These are phyloP conservation scores for Candida mattraensis DNA, from an alignment of 805 yeast species.

Conservation along the genomic window DNA sequence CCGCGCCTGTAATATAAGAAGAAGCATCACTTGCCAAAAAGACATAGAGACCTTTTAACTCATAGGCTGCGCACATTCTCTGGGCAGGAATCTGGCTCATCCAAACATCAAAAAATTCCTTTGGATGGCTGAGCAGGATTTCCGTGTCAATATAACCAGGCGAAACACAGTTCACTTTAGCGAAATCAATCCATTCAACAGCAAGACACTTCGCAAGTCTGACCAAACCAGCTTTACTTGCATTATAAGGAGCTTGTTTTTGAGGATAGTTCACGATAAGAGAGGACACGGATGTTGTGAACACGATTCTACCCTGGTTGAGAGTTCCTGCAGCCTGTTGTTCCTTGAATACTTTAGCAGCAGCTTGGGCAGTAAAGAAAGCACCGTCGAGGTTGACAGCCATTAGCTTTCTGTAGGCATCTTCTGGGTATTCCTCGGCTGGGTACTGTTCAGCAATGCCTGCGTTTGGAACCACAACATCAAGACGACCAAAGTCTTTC, in stretches of 20 bases:
- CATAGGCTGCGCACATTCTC: conserved; percentile 44
- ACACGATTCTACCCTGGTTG: conserved; percentile 42
- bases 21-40: conserved; percentile 51
- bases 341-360: conserved; percentile 42
- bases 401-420: conserved; percentile 36
- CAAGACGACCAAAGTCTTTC: conserved; percentile 38
- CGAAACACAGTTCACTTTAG: conserved; percentile 45
- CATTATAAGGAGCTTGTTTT: conserved; percentile 45
- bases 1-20: conserved; percentile 46
- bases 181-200: conserved; percentile 45
- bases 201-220: conserved; percentile 43
- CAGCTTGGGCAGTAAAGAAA: conserved; percentile 46
- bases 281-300: conserved; percentile 51
- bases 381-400: conserved; percentile 47
- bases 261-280: conserved; percentile 50
- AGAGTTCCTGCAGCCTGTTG: conserved; percentile 31
- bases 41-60: conserved; percentile 49
- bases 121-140: conserved; percentile 28
- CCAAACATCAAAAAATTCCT: conserved; percentile 25
- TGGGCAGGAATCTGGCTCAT: conserved; percentile 37
- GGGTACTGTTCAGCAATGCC: conserved; percentile 36
- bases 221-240: conserved; percentile 45
- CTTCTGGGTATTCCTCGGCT: conserved; percentile 25
- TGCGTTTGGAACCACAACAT: conserved; percentile 43
- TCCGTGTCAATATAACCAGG: conserved; percentile 50